Conservation (phyloP, 1,284 basidiomycete genomes). For the Cryptococcus wingfieldii region DNA sequence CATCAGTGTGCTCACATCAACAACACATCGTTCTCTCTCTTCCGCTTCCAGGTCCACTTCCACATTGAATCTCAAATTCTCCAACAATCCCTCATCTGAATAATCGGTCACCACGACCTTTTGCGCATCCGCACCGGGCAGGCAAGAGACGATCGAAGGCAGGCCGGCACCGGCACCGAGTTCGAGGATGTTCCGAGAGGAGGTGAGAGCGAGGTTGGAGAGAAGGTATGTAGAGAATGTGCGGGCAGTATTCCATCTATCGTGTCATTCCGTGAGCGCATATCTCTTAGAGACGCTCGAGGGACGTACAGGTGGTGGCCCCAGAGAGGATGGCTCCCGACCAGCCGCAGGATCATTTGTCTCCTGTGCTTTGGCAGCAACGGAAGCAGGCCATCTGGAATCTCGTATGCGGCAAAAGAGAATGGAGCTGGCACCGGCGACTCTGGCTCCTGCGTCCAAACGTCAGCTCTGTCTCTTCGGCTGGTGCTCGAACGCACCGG, state of each 20-base stretch:
- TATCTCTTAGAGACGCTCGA: neutral
- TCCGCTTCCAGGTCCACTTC: slow-evolving; percentile 54
- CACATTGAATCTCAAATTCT: slow-evolving; percentile 73
- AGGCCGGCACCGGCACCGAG: slow-evolving; percentile 89
- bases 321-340: slow-evolving; percentile 87
- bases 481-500: slow-evolving; percentile 31
- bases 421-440: slow-evolving; percentile 27
- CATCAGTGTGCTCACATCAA: slow-evolving; percentile 52
- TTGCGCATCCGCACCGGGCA: slow-evolving; percentile 58
- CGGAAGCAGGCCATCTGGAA: slow-evolving; percentile 20
- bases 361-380: slow-evolving; percentile 9
- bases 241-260: slow-evolving; percentile 79
- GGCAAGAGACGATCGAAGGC: slow-evolving; percentile 69
- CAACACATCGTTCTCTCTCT: slow-evolving; percentile 46
- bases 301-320: slow-evolving; percentile 73
- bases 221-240: slow-evolving; percentile 72
- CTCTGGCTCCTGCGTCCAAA: slow-evolving; percentile 33
- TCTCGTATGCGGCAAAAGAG: slow-evolving; percentile 44
- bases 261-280: neutral
- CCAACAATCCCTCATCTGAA: slow-evolving; percentile 72
- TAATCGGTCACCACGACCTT: slow-evolving; percentile 78
- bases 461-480: neutral
- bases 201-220: slow-evolving; percentile 30
- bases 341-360: slow-evolving; percentile 64
- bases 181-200: slow-evolving; percentile 64